Base-by-base conservation (phyloP, 306 rosid species). In the Argentina anserina region DNA sequence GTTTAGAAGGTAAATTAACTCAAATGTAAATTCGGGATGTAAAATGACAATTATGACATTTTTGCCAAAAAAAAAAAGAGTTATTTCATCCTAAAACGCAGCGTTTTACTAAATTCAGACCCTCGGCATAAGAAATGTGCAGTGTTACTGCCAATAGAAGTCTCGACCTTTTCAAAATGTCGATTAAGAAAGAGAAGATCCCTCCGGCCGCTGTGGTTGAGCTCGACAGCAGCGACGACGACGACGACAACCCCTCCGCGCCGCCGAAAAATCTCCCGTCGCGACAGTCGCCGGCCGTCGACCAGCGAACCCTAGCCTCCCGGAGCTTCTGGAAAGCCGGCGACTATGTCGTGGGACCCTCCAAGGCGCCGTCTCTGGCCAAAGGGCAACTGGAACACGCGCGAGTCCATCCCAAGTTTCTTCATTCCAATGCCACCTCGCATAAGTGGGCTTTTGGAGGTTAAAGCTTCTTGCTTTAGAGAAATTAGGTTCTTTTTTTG, bases 361-460 rank as follows among this genome's bases (percentile, higher is more conserved):
- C 84, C 21, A 17, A 59, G 53, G 84, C 58, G 69, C 83, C 83
- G 31, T 28, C 78, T 65, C 29, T 76, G 0, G 34, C 12, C 58
- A 65, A 80, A 71, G 89, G 85, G 67, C 73, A 81, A 33, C 70
- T 94, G 83, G 98, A 94, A 70, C 97, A 91, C 78, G 95, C 97
- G 14, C 89, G 98, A 8, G 97, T 94, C 70, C 97, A 91, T 77
- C 98, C 98, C 36, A 94, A 89, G 87, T 94, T 94, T 86, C 97
- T 94, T 70, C 98, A 94, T 86, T 89, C 98, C 4, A 94, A 94
- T 76, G 98, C 98, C 5, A 94, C 98, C 45, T 91, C 98, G 3
- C 98, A 94, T 83, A 94, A 88, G 66, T 94, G 98, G 98, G 97
- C 98, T 53, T 94, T 94, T 83, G 98, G 98, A 77, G 98, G 98